Evolutionary conservation across 2,329 filamentous ascomycete species (phyloP).

Genomic region (Aphanocladium album): DNA sequence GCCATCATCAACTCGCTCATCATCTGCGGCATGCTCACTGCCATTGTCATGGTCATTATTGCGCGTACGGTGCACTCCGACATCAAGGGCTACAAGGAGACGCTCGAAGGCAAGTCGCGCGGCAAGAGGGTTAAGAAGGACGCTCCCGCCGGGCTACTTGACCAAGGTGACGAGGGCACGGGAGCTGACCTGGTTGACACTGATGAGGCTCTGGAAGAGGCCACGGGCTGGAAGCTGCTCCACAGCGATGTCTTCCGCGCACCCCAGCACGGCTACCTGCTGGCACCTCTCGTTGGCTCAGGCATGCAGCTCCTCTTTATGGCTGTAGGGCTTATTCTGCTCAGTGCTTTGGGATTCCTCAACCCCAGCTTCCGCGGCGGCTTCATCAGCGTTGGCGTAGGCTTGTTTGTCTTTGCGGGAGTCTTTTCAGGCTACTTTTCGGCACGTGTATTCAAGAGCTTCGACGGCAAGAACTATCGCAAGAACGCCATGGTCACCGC

Average conservation of each 20-base stretch:
- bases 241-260: conserved; percentile 84
- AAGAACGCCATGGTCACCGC: conserved; percentile 76
- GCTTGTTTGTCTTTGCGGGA: conserved; percentile 78
- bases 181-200: conserved; percentile 54
- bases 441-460: conserved; percentile 75
- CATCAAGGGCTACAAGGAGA: conserved; percentile 68
- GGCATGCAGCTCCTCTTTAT: conserved; percentile 85
- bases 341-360: conserved; percentile 71
- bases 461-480: conserved; percentile 68
- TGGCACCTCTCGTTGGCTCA: conserved; percentile 78
- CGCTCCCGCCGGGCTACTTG: conserved; percentile 55
- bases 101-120: conserved; percentile 62
- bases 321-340: conserved; percentile 63
- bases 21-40: conserved; percentile 73
- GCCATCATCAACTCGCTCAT: conserved; percentile 83
- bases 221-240: conserved; percentile 82
- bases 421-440: conserved; percentile 86
- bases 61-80: conserved; percentile 73
- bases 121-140: conserved; percentile 50
- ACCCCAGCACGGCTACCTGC: conserved; percentile 63
- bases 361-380: conserved; percentile 89
- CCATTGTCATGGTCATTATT: conserved; percentile 75
- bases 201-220: conserved; percentile 64
- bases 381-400: conserved; percentile 78
- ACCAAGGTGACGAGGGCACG: conserved; percentile 50